phyloP scores from a whole-genome alignment of 441 rosid genomes.

The Euphorbia schlechtendalii region DNA sequence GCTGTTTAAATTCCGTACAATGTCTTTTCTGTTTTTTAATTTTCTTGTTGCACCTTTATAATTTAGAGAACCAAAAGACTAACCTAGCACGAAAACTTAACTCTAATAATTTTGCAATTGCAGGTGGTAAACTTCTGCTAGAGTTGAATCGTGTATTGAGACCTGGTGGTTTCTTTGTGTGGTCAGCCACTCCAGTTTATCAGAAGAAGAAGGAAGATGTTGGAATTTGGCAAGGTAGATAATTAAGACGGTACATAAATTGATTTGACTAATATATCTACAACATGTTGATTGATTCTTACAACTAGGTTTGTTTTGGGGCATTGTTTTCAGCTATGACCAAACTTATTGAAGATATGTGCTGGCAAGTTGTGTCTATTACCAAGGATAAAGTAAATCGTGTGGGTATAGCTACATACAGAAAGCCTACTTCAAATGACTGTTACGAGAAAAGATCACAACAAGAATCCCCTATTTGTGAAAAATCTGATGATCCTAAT shows the following conservation, averaged over 20 bases:
- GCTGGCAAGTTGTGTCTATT: conserved; percentile 81
- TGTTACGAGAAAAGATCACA: conserved; percentile 66
- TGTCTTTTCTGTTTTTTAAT: not conserved
- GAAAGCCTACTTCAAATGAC: conserved; percentile 67
- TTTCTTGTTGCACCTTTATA: conserved; percentile 2
- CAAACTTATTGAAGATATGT: conserved; percentile 55
- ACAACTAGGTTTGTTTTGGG: conserved; percentile 17
- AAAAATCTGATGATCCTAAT: conserved; percentile 72
- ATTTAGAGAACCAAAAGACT: not conserved
- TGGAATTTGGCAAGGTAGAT: conserved; percentile 77
- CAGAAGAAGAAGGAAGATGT: conserved; percentile 65
- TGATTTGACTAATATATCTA: conserved; percentile 11
- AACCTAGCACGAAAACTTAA: not conserved
- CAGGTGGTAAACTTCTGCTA: conserved; percentile 91
- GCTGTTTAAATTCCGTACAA: not conserved
- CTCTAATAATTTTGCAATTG: not conserved
- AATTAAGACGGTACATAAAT: not conserved
- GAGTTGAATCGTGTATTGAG: conserved; percentile 87
- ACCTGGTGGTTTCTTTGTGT: conserved; percentile 92
- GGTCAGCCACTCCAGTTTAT: conserved; percentile 99
- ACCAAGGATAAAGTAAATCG: conserved; percentile 53
- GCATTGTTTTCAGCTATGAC: conserved; percentile 59
- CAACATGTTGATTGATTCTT: conserved; percentile 15
- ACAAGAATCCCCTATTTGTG: conserved; percentile 68
- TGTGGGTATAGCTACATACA: conserved; percentile 71